Evolutionary conservation across 2,329 filamentous ascomycete genomes (phyloP).

Genomic region (Thielaviopsis populi): DNA sequence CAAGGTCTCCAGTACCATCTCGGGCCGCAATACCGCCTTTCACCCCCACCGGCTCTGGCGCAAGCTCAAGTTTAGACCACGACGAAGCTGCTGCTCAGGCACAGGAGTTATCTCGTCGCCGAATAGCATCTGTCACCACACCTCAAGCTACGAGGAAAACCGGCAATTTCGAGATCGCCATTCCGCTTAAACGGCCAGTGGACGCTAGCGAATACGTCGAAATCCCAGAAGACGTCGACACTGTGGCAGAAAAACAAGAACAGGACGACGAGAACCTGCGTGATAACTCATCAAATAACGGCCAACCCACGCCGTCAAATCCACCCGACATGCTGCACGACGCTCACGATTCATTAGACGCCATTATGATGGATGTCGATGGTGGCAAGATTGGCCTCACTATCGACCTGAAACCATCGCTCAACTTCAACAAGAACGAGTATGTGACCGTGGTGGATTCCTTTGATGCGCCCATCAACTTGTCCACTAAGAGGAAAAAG

Average conservation of each 20-base stretch:
- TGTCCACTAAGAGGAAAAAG: slow-evolving; percentile 36
- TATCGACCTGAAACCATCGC: slow-evolving; percentile 32
- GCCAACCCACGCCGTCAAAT: background rate
- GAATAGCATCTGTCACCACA: slow-evolving; percentile 14
- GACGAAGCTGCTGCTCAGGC: slow-evolving; percentile 9
- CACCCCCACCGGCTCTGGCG: background rate
- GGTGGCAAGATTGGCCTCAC: slow-evolving; percentile 24
- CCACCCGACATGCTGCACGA: background rate
- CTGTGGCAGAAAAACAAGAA: background rate
- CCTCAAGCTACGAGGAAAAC: slow-evolving; percentile 21
- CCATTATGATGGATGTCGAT: slow-evolving; percentile 10
- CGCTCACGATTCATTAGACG: slow-evolving; percentile 5
- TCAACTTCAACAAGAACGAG: slow-evolving; percentile 36
- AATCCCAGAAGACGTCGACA: slow-evolving; percentile 16
- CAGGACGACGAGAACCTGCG: background rate
- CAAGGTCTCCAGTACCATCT: slow-evolving; percentile 13
- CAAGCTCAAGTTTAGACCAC: background rate
- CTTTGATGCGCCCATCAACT: slow-evolving; percentile 31
- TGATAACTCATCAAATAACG: background rate
- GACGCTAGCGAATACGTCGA: slow-evolving; percentile 27
- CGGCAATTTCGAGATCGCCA: slow-evolving; percentile 32
- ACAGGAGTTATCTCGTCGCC: slow-evolving; percentile 6
- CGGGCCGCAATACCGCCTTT: background rate
- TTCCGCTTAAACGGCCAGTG: slow-evolving; percentile 30
- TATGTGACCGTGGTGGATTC: slow-evolving; percentile 35